Evolutionary conservation across 176 grass and related monocot species (phyloP).

Genomic region (Triticum turgidum): DNA sequence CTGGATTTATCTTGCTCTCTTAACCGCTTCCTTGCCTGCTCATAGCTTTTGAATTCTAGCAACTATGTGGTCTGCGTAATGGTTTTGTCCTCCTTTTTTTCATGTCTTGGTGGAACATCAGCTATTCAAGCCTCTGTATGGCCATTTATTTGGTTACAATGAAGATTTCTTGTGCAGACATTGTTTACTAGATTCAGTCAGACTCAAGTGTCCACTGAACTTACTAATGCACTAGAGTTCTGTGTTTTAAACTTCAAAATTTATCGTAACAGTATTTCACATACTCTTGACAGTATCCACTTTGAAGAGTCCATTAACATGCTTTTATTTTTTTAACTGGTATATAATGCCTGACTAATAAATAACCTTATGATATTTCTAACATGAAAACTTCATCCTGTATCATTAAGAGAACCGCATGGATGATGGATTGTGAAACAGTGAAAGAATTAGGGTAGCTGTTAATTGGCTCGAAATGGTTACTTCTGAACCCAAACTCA

Average conservation of each 20-base stretch:
- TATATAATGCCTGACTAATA: neutral
- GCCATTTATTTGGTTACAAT: neutral
- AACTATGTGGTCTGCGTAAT: too few relatives aligned
- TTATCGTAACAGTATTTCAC: neutral
- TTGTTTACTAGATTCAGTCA: slow-evolving; percentile 15
- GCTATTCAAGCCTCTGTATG: slow-evolving; percentile 8
- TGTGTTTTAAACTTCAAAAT: neutral
- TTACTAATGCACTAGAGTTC: neutral
- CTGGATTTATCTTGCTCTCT: too few relatives aligned
- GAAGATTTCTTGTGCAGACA: slow-evolving; percentile 13
- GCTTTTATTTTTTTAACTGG: neutral
- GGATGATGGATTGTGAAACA: neutral
- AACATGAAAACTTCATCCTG: neutral
- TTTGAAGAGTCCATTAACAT: neutral
- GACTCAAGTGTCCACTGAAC: neutral
- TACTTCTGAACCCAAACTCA: too few relatives aligned
- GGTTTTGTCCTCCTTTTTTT: neutral
- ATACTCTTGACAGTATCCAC: neutral
- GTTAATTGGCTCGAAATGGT: neutral
- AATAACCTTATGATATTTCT: neutral
- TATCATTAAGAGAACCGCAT: neutral
- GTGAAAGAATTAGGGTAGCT: neutral
- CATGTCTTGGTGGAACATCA: neutral
- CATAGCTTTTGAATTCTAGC: too few relatives aligned
- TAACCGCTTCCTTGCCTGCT: too few relatives aligned